Base-by-base conservation (phyloP, 805 yeast genomes). In the Teunomyces cretensis region DNA sequence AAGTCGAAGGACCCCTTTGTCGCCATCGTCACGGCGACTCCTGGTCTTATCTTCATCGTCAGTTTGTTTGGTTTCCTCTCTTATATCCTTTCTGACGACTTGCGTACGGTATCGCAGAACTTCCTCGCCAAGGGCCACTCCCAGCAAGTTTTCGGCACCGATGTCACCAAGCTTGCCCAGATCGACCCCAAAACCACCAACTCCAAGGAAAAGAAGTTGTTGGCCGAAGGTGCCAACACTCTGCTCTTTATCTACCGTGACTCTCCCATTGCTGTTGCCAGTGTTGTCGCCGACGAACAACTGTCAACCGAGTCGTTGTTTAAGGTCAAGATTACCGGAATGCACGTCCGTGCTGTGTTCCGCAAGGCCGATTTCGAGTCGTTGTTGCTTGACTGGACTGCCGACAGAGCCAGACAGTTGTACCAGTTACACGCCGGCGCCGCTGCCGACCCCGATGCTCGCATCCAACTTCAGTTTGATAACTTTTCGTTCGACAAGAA, bases 281-380 rank as follows among this genome's bases (percentile, higher is more conserved):
- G 83, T 0, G 67, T 76, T 37, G 72, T 70, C 36, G 69, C 75
- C n/a, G 53, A 64, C 47, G 48, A 55, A 5, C 70, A 73, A 8
- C 55, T 72, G 40, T 65, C 76, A 0, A 61, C 72, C 7, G 64
- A 65, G 17, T 65, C 69, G 12, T 63, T 71, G 22, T 73, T 77
- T 50, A 72, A 72, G 15, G 78, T 84, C 47, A 74, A 70, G 28
- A 80, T 84, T 39, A 70, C 82, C 5, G 78, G 82, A 6, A 56
- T 80, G 14, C 86, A 86, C 46, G 79, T 84, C 38, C 78, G 90
- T 64, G 79, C 79, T 56, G 90, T 85, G 1, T 86, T 86, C 60
- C 62, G 76, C 17, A 75, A 73, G 48, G 79, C 84, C 8, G 89
- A 86, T 17, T 76, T 87, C 42, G 72, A 84, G 13, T 73, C 74